A percentile compares a stretch with the other conserved stretches of the same genome.
These are phyloP conservation scores for Tuber microsphaerosporum DNA, from an alignment of 495 filamentous ascomycete species.

Conservation along the genomic window DNA sequence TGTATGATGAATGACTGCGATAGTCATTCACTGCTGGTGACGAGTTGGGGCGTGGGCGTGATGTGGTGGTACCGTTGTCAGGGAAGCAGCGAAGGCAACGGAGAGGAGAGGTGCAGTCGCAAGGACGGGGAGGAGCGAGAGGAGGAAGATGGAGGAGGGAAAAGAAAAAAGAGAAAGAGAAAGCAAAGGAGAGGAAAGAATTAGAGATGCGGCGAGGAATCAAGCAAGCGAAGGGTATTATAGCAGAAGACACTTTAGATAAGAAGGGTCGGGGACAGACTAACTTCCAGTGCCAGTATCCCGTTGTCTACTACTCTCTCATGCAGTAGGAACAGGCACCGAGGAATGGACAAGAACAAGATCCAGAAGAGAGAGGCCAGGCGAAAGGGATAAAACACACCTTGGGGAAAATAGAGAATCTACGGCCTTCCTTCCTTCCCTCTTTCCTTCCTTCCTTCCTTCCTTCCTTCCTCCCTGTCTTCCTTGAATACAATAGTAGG, in stretches of 20 bases:
- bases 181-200: constrained; percentile 8
- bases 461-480: background rate
- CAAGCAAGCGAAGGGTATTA: background rate
- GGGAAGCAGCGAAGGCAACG: constrained; percentile 16
- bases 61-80: constrained; percentile 3
- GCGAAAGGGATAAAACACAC: background rate
- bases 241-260: constrained; percentile 1
- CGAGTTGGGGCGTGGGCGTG: background rate
- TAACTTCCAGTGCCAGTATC: background rate
- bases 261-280: background rate
- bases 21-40: background rate
- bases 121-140: background rate
- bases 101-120: constrained; percentile 11
- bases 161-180: constrained; percentile 4
- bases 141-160: constrained; percentile 2
- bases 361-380: background rate
- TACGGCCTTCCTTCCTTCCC: background rate
- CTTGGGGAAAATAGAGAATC: background rate
- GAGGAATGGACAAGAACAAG: background rate
- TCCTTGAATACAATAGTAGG: constrained; percentile 2
- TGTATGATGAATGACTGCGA: constrained; percentile 7
- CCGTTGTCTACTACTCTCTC: background rate
- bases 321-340: background rate
- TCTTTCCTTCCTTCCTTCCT: background rate
- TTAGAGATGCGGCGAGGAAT: constrained; percentile 19